Evolutionary conservation across 1,284 basidiomycete species (phyloP), one percentile per base, ranked within the genome.

Genomic region (Lentinus polychrous): DNA sequence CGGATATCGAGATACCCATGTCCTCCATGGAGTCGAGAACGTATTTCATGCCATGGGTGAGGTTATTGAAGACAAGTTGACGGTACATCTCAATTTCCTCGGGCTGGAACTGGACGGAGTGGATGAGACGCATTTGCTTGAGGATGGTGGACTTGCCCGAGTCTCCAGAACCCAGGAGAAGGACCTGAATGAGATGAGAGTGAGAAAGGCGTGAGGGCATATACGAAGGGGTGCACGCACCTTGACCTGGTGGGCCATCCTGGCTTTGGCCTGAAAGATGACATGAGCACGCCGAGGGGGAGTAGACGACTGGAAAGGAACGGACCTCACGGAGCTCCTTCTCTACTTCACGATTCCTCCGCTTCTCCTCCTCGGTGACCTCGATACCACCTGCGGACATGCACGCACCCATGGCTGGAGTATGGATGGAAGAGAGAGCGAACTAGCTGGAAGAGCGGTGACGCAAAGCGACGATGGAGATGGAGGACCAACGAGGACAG

Each of bases 51-150:
- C 92, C 94, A 14, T 84, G 79, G 0, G 88, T 88, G 36, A 98
- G 72, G 67, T 98, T 98, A 60, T 86, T 83, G 64, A 95, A 98
- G 10, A 94, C 85, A 34, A 96, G 81, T 57, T 94, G 91, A 2
- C 93, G 84, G 57, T 81, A 91, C 20, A 71, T 77, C 64, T 93
- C 91, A 40, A 86, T 78, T 65, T 94, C 90, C 60, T 81, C 78
- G 0, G 74, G 43, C 0, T 83, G 79, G 67, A 92, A 93, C 0
- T 86, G 83, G 1, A 90, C 72, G 54, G 78, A 76, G 65, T 93
- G 90, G 52, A 93, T 92, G 38, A 93, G 71, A 23, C 91, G 83
- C 90, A 93, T 93, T 82, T 92, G 89, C 83, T 93, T 93, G 63
- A 94, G 77, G 57, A 94, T 76, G 3, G 94, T 96, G 10, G 89